phyloP scores from a whole-genome alignment of 441 rosid species.

The Pelargonium myrrhifolium region DNA sequence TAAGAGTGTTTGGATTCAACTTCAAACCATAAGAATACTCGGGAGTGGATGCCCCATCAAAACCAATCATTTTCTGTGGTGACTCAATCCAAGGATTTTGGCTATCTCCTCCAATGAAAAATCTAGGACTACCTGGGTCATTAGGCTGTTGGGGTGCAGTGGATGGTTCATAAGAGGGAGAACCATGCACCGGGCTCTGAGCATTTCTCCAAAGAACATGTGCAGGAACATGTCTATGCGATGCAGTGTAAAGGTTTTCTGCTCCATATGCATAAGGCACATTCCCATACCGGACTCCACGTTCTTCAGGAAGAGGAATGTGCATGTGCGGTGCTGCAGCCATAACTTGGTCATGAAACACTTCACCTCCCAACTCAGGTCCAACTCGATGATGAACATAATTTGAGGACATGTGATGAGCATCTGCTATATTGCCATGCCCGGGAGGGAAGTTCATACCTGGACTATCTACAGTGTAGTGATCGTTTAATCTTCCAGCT shows the following conservation, averaged over 20 bases:
- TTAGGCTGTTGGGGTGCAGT: conserved; percentile 43
- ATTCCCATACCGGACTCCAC: conserved; percentile 46
- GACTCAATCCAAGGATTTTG: conserved; percentile 47
- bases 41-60: conserved; percentile 40
- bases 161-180: conserved; percentile 45
- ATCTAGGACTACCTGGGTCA: conserved; percentile 42
- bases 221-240: conserved; percentile 49
- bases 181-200: conserved; percentile 44
- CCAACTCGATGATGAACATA: conserved; percentile 45
- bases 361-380: conserved; percentile 54
- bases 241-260: conserved; percentile 40
- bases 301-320: conserved; percentile 47
- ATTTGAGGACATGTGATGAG: conserved; percentile 40
- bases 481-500: conserved; percentile 66
- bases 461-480: conserved; percentile 50
- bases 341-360: conserved; percentile 54
- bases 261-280: conserved; percentile 50
- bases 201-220: conserved; percentile 61
- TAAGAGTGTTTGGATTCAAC: conserved; percentile 28
- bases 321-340: conserved; percentile 36
- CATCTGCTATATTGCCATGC: conserved; percentile 44
- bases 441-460: conserved; percentile 53
- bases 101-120: conserved; percentile 43
- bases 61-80: conserved; percentile 44
- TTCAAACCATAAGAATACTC: conserved; percentile 40